Evolutionary conservation across 192 early-diverging fungal genomes (phyloP).

Genomic region (Backusella circina): DNA sequence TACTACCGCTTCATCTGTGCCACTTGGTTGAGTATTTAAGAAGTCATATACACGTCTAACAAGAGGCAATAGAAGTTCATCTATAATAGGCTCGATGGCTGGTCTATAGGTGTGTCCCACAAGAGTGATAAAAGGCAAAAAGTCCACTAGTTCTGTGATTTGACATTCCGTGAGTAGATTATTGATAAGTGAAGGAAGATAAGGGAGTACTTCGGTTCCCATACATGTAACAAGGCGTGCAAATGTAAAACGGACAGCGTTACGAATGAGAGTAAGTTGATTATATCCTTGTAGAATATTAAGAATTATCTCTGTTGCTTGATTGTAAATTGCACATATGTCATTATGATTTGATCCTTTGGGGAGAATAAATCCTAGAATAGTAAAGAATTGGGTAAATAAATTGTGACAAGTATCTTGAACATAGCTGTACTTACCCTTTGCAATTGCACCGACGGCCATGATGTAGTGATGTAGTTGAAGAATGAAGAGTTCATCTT

Average conservation of each 20-base stretch:
- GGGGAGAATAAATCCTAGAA: not conserved
- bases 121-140: constrained; percentile 79
- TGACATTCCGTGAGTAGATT: constrained; percentile 73
- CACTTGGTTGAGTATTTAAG: constrained; percentile 76
- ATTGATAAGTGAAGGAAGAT: constrained; percentile 73
- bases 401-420: not conserved
- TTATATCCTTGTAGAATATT: constrained; percentile 63
- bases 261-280: constrained; percentile 60
- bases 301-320: constrained; percentile 75
- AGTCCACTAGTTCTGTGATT: constrained; percentile 77
- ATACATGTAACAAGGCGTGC: constrained; percentile 86
- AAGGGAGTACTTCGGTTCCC: constrained; percentile 78
- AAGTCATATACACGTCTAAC: constrained; percentile 81
- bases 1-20: constrained; percentile 83
- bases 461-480: constrained; percentile 83
- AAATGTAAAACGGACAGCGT: constrained; percentile 71
- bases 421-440: constrained; percentile 51
- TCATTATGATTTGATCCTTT: not conserved
- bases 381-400: not conserved
- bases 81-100: constrained; percentile 60
- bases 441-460: constrained; percentile 80
- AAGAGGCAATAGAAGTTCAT: constrained; percentile 77
- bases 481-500: constrained; percentile 64
- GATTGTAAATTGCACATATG: constrained; percentile 60
- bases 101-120: constrained; percentile 89